A percentile compares a stretch with the other conserved stretches of the same genome.
phyloP scores from a whole-genome alignment of 2,329 filamentous ascomycete genomes.

The Pseudogymnoascus sp. region DNA sequence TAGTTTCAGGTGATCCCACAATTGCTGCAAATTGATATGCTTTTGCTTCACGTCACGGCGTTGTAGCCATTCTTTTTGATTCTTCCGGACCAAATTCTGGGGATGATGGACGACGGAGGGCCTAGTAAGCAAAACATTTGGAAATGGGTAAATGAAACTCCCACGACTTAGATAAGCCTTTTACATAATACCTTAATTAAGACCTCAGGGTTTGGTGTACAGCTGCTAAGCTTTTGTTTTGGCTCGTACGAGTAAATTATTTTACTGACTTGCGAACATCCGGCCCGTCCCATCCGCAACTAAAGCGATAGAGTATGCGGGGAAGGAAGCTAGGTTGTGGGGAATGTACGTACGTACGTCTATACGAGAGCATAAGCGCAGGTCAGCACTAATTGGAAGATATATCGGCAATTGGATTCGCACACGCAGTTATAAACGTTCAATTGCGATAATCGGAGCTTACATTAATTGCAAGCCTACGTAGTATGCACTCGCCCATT shows the following conservation, averaged over 20 bases:
- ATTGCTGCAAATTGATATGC: background rate
- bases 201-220: background rate
- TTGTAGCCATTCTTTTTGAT: background rate
- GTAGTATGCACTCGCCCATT: background rate
- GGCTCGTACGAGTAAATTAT: background rate
- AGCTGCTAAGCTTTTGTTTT: background rate
- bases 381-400: background rate
- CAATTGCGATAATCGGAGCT: background rate
- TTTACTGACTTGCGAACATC: background rate
- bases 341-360: background rate
- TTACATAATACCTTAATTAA: background rate
- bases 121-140: background rate
- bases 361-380: background rate
- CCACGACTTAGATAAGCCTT: background rate
- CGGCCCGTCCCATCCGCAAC: background rate
- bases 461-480: background rate
- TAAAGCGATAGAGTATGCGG: background rate
- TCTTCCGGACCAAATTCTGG: background rate
- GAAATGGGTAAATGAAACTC: background rate
- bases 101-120: background rate
- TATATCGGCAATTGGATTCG: background rate
- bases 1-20: background rate
- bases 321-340: background rate
- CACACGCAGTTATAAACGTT: background rate
- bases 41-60: background rate